Base-by-base conservation (phyloP, 2,329 filamentous ascomycete species). In the Aspergillus novoparasiticus region DNA sequence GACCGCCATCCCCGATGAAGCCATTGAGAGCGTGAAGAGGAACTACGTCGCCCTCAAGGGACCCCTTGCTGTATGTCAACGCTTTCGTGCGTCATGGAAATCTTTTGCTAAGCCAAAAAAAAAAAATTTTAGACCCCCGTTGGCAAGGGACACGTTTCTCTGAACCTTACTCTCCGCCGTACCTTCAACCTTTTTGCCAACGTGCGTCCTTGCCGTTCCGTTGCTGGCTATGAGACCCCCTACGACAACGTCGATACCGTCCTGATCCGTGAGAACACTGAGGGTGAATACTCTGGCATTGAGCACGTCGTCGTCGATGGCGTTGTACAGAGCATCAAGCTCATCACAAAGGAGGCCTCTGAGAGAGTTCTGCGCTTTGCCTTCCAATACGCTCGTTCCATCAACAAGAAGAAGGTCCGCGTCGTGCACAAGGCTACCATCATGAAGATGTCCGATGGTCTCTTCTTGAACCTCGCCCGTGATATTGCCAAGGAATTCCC, bases 121-220 rank as follows among this genome's bases (percentile, higher is more conserved):
- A 56, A 43, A 51, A 59, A 11, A 30, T 58, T 56, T n/a, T 70
- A 94, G 87, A 99, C 95, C 4, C 95, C 95, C 69, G 89, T 99
- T 76, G 95, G 96, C 82, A 99, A 98, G 87, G 95, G 95, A 76
- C 95, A 99, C 84, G 94, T 99, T 80, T 98, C 95, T 63, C 92
- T 99, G 73, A 99, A 99, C 87, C 86, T 99, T 70, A 99, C 95
- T 65, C 93, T 99, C 75, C 94, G 95, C 79, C 91, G 95, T 78
- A 99, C 96, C 68, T 99, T 99, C 86, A 99, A 99, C 87, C 93
- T 99, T 75, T 99, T 99, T 82, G 96, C 95, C 84, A 99, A 99
- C 85, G 87, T 99, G 75, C 94, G 96, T 76, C 95, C 96, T 67
- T 99, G 96, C 89, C 92, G 93, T 78, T 97, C 93, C 69, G 93